phyloP scores from a whole-genome alignment of 2,329 filamentous ascomycete genomes.

The Penicillium sp. region DNA sequence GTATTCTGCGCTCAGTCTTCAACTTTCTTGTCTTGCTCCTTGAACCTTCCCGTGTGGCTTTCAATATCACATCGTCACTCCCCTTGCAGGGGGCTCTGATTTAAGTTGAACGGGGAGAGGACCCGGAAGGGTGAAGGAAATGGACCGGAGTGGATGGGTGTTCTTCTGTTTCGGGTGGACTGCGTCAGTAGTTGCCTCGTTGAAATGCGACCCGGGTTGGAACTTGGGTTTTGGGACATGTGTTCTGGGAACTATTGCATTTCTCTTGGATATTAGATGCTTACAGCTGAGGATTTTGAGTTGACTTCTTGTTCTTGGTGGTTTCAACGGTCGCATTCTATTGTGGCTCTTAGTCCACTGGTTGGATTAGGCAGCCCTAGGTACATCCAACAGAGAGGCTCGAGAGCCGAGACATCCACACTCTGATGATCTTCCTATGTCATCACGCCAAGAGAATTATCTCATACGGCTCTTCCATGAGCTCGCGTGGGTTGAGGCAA shows the following conservation, averaged over 20 bases:
- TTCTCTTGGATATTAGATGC: too few relatives aligned
- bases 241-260: too few relatives aligned
- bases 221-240: too few relatives aligned
- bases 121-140: background rate
- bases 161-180: background rate
- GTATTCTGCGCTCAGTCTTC: too few relatives aligned
- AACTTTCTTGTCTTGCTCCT: too few relatives aligned
- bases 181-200: background rate
- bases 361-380: background rate
- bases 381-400: background rate
- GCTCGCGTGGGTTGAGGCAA: too few relatives aligned
- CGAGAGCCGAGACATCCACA: too few relatives aligned
- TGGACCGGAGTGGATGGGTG: too few relatives aligned
- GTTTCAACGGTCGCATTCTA: background rate
- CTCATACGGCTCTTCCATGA: too few relatives aligned
- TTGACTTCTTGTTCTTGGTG: background rate
- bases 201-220: slow-evolving; percentile 1
- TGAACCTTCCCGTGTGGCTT: background rate
- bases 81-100: background rate
- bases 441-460: background rate
- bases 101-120: background rate
- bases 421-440: background rate
- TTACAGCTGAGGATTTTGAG: too few relatives aligned
- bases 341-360: slow-evolving; percentile 1
- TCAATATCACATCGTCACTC: slow-evolving; percentile 4